Evolutionary conservation across 257 asterid species (phyloP), one percentile per base, ranked within the genome.

Genomic region (Haberlea rhodopensis): DNA sequence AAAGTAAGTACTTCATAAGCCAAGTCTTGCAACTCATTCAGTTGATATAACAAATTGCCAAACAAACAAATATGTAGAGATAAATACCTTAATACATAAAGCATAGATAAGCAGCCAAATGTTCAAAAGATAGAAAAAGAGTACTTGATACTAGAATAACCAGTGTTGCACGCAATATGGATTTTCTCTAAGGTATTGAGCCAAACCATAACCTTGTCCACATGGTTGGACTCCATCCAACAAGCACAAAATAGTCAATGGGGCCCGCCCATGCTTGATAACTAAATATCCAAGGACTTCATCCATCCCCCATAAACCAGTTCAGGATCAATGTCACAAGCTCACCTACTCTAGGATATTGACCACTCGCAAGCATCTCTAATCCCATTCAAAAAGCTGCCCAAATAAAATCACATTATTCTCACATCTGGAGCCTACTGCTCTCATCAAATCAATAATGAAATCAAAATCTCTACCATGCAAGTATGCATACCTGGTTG

Each of bases 1-100:
- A 57, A 61, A 29, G n/a, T n/a, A n/a, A n/a, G n/a, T 29, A 23
- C 65, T 40, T 16, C n/a, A 28, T 45, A 21, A 40, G 43, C 31
- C 29, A 67, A 23, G 29, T 27, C 60, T 37, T 24, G 53, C 66
- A 70, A 60, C 31, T 59, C 49, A 65, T 48, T 67, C 59, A 69
- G 34, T 58, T 51, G 53, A 65, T 40, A 77, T 25, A 58, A 55
- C 13, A 56, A 45, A 9, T 28, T 58, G 26, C 54, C 57, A 37
- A 37, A 37, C n/a, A 37, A 37, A 37, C 3, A n/a, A 37, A 37
- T 1, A 11, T 5, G 48, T 37, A 37, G n/a, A 8, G 10, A 29
- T 29, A 37, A 13, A 37, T 37, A 37, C n/a, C 48, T 37, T 37
- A 37, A 13, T 37, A 37, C 48, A 37, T 13, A 37, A 13, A 37